Evolutionary conservation across 2,329 filamentous ascomycete genomes (phyloP), one percentile per base, ranked within the genome.

Genomic region (Calonectria honghensis): DNA sequence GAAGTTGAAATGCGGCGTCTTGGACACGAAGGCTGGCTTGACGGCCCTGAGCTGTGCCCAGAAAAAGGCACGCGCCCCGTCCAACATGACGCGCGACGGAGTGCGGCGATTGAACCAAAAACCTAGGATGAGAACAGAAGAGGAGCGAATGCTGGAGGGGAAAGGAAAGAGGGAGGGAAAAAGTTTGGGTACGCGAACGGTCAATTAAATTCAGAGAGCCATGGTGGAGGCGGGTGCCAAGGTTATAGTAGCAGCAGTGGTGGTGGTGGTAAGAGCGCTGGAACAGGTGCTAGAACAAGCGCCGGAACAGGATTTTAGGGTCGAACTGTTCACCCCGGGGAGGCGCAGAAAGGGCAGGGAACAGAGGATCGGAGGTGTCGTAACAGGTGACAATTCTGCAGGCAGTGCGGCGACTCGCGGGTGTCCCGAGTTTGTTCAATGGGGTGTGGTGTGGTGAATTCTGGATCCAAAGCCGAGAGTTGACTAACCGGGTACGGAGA

Each of bases 1-100:
- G 83, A 96, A 97, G 86, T 95, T 96, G 85, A 96, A 93, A 78
- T 93, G 91, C 20, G 92, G 93, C 79, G 90, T 89, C 81, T 89
- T 91, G 68, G 89, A 89, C 35, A 92, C 79, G 76, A 93, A 91
- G 20, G 90, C 87, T 4, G 90, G 91, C 81, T 90, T 91, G 76
- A 91, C 80, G 73, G 86, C 83, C 83, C 85, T 86, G 75, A 91
- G 72, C 79, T 89, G 86, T 48, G 81, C 83, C 85, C 85, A 85
- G 52, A 86, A 37, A 63, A 76, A 83, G 76, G 82, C 81, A 74
- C 82, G 82, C 73, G 79, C 70, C 73, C 78, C 76, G 73, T 83
- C 79, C 73, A 87, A 82, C 83, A 85, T 85, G 57, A 78, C 79
- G 78, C 73, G 67, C 51, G 63, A 73, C 51, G 61, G 24, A 52